Conservation (phyloP, 345 rosid genomes). For the Mercurialis annua region DNA sequence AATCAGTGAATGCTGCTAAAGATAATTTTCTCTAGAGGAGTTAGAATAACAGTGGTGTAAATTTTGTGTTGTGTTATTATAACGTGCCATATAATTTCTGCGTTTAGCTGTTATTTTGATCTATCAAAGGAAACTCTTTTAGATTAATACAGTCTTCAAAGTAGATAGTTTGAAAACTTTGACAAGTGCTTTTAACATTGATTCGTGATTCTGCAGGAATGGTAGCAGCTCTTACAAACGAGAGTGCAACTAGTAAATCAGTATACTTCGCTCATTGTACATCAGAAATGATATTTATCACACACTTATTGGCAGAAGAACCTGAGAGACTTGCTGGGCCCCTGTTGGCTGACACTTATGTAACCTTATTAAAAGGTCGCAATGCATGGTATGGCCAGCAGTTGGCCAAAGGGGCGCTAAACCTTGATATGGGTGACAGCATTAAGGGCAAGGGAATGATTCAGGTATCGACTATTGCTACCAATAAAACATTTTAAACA, state of each 20-base stretch:
- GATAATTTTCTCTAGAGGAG: background rate
- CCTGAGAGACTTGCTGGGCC: constrained; percentile 99
- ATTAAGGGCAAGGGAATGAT: constrained; percentile 97
- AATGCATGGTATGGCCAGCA: constrained; percentile 98
- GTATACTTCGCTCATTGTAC: constrained; percentile 96
- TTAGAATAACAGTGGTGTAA: background rate
- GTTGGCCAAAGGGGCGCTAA: constrained; percentile 73
- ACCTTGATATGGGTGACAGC: constrained; percentile 90
- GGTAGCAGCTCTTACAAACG: constrained; percentile 90
- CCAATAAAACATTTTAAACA: background rate
- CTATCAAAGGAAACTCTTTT: background rate
- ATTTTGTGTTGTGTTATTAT: background rate
- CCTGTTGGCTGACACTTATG: constrained; percentile 90
- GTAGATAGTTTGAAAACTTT: background rate
- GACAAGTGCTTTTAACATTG: background rate
- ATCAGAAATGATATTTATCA: constrained; percentile 96
- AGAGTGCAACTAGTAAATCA: constrained; percentile 96
- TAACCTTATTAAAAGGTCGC: constrained; percentile 86
- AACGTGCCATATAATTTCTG: background rate
- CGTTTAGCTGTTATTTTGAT: background rate
- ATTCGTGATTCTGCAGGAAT: constrained; percentile 49
- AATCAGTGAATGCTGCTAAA: too few species aligned
- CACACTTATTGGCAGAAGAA: constrained; percentile 86
- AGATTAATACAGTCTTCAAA: background rate
- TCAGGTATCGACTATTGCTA: constrained; percentile 54